These are phyloP conservation scores for Penicillium sp. DNA, from an alignment of 2,329 filamentous ascomycete species.

Conservation along the genomic window DNA sequence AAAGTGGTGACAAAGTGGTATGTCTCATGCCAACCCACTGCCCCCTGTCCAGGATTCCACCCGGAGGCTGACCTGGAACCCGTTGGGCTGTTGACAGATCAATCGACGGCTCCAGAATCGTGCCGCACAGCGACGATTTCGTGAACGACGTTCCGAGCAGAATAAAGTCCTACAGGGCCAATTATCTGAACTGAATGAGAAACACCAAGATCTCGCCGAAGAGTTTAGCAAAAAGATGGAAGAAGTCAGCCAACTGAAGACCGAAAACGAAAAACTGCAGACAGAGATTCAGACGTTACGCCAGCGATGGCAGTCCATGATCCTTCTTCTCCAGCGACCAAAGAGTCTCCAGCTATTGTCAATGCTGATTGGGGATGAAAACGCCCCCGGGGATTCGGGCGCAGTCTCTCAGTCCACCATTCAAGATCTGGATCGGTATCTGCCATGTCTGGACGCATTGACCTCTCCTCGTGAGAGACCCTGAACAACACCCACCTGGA, in stretches of 20 bases:
- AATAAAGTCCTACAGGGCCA: background rate
- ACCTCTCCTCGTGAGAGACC: background rate
- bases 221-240: background rate
- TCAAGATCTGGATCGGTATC: too few species aligned
- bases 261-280: background rate
- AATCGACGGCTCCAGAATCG: slow-evolving; percentile 1
- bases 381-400: background rate
- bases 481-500: background rate
- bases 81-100: background rate
- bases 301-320: background rate
- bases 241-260: background rate
- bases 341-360: slow-evolving; percentile 1
- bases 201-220: background rate
- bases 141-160: background rate
- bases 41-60: too few species aligned
- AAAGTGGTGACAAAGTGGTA: background rate
- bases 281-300: background rate
- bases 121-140: background rate
- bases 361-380: background rate
- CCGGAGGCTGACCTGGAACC: too few species aligned
- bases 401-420: background rate
- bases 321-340: background rate
- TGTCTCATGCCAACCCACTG: background rate
- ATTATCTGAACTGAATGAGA: background rate
- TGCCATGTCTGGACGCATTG: too few species aligned